Base-by-base conservation (phyloP, 176 grass and related monocot species). In the Juncus inflexus region DNA sequence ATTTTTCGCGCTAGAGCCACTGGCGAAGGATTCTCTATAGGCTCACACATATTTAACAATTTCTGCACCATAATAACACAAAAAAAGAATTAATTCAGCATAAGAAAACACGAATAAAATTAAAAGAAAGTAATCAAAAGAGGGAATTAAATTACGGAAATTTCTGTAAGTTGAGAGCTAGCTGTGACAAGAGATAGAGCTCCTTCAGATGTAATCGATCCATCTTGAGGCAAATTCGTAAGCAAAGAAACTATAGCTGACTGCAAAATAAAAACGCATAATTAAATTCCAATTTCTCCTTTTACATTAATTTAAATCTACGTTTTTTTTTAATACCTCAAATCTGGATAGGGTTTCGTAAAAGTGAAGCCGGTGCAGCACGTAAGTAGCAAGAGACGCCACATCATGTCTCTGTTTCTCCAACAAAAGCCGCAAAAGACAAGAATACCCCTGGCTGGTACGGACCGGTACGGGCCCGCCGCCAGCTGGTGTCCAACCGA, bases 361-460 rank as follows among this genome's bases (percentile, higher is more conserved):
- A 74, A 96, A 88, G 35, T 79, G 84, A 56, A 91, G 76, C 4
- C 92, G 87, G 19, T 96, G 87, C 56, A 96, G 77, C 67, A 88
- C 43, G 77, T 91, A 86, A 59, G 92, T 70, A 37, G 84, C 68
- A 57, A 88, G 69, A 59, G 79, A 89, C 41, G 87, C 79, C 7
- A 96, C 74, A 84, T 91, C 87, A 69, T 96, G 87, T 54, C 84
- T 87, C 76, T 96, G 84, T 16, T 86, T 89, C 77, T 87, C 87
- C 55, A 96, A 63, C 79, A 96, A 79, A 69, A 96, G 77, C 66
- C 78, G 88, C 85, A 96, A 63, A 35, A 96, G 70, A 78, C 74
- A 83, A 62, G 84, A 88, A 70, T 96, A 96, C 37, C 87, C 92
- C 28, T 79, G 55, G 42, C 92, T 96, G 56, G 63, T 78, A 77